These are phyloP conservation scores for Xenoacremonium recifei DNA, from an alignment of 2,329 filamentous ascomycete species.

Conservation along the genomic window DNA sequence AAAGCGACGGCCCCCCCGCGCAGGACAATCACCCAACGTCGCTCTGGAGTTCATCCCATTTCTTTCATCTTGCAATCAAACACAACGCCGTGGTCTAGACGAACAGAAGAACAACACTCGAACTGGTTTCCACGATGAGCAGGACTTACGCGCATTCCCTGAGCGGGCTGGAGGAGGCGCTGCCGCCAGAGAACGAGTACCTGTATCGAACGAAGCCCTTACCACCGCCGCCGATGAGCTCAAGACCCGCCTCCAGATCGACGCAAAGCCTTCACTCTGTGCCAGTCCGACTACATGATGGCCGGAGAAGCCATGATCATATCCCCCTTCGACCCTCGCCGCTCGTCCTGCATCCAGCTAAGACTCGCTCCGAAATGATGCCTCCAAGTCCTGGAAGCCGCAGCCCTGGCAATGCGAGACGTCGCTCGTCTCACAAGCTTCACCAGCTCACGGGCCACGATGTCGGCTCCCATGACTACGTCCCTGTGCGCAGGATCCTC, in stretches of 20 bases:
- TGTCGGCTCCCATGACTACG: constrained; percentile 27
- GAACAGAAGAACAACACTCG: too few relatives aligned
- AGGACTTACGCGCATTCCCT: constrained; percentile 12
- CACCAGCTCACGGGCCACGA: constrained; percentile 42
- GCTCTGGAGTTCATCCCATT: too few relatives aligned
- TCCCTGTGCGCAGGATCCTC: constrained; percentile 5
- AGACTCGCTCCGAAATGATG: too few relatives aligned
- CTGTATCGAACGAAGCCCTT: constrained; percentile 20
- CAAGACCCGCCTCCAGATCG: constrained; percentile 7
- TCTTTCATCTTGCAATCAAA: not conserved
- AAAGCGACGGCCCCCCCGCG: constrained; percentile 13
- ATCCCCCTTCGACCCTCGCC: constrained; percentile 14
- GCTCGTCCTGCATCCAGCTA: constrained; percentile 10
- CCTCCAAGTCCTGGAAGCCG: too few relatives aligned
- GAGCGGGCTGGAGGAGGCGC: constrained; percentile 16
- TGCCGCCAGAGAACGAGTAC: constrained; percentile 21
- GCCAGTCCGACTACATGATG: constrained; percentile 11
- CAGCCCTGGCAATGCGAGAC: too few relatives aligned
- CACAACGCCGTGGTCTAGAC: too few relatives aligned
- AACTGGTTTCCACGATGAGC: constrained; percentile 13
- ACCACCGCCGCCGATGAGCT: constrained; percentile 14
- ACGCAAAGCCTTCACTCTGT: constrained; percentile 14
- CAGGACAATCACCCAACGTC: too few relatives aligned
- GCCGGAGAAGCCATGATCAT: constrained; percentile 17
- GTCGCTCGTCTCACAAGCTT: constrained; percentile 37